These are phyloP conservation scores for Fusarium sp. DNA, from an alignment of 2,329 filamentous ascomycete genomes.

Conservation along the genomic window DNA sequence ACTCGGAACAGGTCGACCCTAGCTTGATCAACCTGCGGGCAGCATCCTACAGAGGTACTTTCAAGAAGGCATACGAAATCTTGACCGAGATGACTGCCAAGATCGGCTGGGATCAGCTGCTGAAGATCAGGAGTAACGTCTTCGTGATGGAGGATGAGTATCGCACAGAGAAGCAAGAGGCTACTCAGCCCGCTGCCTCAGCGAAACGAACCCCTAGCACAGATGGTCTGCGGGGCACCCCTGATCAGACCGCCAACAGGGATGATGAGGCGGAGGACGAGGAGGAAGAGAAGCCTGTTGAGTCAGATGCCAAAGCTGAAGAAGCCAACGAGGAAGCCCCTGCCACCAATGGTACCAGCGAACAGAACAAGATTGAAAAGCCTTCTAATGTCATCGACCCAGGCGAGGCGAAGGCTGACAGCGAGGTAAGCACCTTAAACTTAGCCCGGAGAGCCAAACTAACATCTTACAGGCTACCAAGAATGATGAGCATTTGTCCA, in stretches of 20 bases:
- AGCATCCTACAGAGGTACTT: conserved; percentile 92
- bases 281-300: conserved; percentile 49
- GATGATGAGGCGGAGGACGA: conserved; percentile 54
- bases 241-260: conserved; percentile 68
- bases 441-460: conserved; percentile 12
- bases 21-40: conserved; percentile 88
- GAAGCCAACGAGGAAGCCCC: conserved; percentile 48
- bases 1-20: conserved; percentile 86
- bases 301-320: conserved; percentile 43
- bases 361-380: conserved; percentile 72
- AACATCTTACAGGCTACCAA: conserved; percentile 65
- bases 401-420: conserved; percentile 77
- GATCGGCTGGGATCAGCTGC: conserved; percentile 96
- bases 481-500: conserved; percentile 81
- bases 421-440: conserved; percentile 66
- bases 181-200: conserved; percentile 58
- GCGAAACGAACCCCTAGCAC: conserved; percentile 81
- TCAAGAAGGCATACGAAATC: conserved; percentile 92
- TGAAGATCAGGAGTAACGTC: conserved; percentile 94
- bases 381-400: conserved; percentile 83
- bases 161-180: conserved; percentile 83
- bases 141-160: conserved; percentile 99
- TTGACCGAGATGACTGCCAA: conserved; percentile 95
- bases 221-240: conserved; percentile 79
- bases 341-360: conserved; percentile 58